A percentile compares a stretch with the other conserved stretches of the same genome.
phyloP scores from a whole-genome alignment of 1,139 yeast genomes.

The Diutina neorugosa region DNA sequence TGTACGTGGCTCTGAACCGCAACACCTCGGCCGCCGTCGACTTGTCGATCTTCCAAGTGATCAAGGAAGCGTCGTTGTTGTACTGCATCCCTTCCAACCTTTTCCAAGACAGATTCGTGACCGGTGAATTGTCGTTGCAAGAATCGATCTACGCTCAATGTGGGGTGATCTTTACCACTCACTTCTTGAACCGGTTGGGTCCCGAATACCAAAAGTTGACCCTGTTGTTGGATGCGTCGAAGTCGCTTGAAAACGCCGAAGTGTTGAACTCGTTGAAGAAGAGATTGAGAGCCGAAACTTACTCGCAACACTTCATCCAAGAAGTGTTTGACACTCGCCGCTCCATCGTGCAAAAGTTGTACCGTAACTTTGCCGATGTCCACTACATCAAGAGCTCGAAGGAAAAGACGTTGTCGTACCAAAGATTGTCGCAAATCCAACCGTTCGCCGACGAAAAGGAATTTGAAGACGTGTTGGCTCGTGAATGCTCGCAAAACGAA shows the following conservation, averaged over 20 bases:
- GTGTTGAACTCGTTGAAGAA: slow-evolving; percentile 73
- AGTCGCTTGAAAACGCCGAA: slow-evolving; percentile 57
- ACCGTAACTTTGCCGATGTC: slow-evolving; percentile 83
- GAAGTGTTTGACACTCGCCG: slow-evolving; percentile 65
- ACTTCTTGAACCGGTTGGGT: slow-evolving; percentile 88
- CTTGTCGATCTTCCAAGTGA: slow-evolving; percentile 78
- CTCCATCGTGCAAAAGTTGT: slow-evolving; percentile 68
- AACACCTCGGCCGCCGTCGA: slow-evolving; percentile 37
- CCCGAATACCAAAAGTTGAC: slow-evolving; percentile 71
- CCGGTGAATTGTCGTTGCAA: slow-evolving; percentile 77
- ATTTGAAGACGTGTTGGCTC: slow-evolving; percentile 53
- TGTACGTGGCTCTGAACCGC: slow-evolving; percentile 59
- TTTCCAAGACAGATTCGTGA: slow-evolving; percentile 64
- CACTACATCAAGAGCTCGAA: slow-evolving; percentile 70
- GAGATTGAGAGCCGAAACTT: slow-evolving; percentile 87
- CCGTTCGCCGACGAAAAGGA: slow-evolving; percentile 71
- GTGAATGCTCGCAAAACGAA: slow-evolving; percentile 70
- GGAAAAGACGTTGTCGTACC: slow-evolving; percentile 81
- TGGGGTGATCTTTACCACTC: slow-evolving; percentile 86
- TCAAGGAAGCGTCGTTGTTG: slow-evolving; percentile 86
- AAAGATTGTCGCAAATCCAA: slow-evolving; percentile 66
- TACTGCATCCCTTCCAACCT: slow-evolving; percentile 85
- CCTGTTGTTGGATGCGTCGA: slow-evolving; percentile 48
- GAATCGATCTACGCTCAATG: slow-evolving; percentile 92
- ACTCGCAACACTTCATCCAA: slow-evolving; percentile 72